Evolutionary conservation across 2,329 filamentous ascomycete genomes (phyloP).

Genomic region (Hymenoscyphus fructigenus): DNA sequence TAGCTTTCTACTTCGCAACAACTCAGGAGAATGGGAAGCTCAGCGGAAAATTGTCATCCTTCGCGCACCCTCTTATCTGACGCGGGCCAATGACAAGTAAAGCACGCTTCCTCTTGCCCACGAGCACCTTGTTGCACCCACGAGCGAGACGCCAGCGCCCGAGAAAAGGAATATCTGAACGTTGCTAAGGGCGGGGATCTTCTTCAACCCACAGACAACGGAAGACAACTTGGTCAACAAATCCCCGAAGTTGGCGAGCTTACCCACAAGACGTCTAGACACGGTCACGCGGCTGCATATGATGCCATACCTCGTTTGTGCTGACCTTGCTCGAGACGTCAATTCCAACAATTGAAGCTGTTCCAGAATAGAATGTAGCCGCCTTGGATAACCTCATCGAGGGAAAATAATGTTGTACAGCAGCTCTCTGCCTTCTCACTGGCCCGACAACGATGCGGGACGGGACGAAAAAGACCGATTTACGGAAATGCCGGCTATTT

Average conservation of each 20-base stretch:
- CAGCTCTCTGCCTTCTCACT: neutral
- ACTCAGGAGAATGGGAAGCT: no score
- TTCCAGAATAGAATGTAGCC: neutral
- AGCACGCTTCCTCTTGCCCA: no score
- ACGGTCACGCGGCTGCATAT: slow-evolving; percentile 1
- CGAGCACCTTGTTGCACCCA: no score
- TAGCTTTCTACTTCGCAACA: no score
- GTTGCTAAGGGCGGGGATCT: neutral
- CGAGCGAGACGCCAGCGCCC: slow-evolving; percentile 3
- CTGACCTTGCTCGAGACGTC: neutral
- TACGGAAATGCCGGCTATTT: neutral
- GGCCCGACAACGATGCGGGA: neutral
- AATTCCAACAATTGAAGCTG: neutral
- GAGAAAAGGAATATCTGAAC: neutral
- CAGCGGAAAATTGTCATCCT: neutral
- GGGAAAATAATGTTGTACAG: neutral
- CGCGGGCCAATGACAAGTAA: neutral
- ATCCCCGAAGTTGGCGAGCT: slow-evolving; percentile 1
- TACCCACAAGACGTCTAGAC: neutral
- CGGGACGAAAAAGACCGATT: neutral
- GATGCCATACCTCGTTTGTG: neutral
- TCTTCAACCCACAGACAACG: neutral
- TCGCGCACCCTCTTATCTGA: neutral
- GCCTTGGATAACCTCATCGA: neutral
- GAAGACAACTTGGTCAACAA: slow-evolving; percentile 4